phyloP scores from a whole-genome alignment of 129 eudicot species.

The Mikania micrantha region DNA sequence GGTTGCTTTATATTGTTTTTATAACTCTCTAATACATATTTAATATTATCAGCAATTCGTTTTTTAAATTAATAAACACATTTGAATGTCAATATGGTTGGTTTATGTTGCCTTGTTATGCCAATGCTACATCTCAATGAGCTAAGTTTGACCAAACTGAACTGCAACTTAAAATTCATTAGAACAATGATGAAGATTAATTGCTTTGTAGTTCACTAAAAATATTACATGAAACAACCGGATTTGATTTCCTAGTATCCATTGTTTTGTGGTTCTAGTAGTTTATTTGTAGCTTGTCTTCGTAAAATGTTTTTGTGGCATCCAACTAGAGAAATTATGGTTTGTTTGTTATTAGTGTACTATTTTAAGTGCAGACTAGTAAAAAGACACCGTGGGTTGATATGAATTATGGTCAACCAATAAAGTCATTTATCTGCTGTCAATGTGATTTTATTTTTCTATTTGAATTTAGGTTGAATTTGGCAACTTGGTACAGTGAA shows the following conservation, averaged over 20 bases:
- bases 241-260: background rate
- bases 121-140: background rate
- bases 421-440: background rate
- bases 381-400: background rate
- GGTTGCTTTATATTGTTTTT: background rate
- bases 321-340: background rate
- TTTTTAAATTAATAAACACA: background rate
- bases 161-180: no score
- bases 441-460: background rate
- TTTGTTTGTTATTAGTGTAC: background rate
- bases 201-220: background rate
- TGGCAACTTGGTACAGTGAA: background rate
- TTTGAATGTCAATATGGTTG: background rate
- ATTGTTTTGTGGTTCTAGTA: background rate
- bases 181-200: background rate
- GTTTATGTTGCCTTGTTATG: background rate
- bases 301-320: background rate
- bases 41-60: background rate
- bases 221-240: background rate
- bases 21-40: background rate
- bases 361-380: background rate
- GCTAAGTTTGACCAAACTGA: background rate
- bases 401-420: background rate
- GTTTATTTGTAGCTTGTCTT: background rate
- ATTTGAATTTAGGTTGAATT: background rate